A percentile compares a stretch with the other conserved stretches of the same genome.
Conservation (phyloP, 495 filamentous ascomycete genomes). For the Xylaria scruposa region DNA sequence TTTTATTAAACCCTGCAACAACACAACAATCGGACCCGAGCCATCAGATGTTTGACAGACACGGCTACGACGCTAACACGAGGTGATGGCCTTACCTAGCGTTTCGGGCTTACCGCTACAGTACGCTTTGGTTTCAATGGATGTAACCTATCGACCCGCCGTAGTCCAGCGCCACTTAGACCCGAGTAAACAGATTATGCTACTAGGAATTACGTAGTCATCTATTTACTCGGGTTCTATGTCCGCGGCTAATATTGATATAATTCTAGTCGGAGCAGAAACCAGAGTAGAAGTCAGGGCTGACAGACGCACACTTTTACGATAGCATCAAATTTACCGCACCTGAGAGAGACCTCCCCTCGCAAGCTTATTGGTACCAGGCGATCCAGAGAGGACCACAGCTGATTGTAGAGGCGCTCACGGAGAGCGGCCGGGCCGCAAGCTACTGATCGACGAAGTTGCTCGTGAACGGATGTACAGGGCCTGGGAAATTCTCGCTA, state of each 20-base stretch:
- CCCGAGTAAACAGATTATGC: background rate
- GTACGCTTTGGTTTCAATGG: background rate
- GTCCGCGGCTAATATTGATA: background rate
- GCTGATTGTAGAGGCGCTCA: background rate
- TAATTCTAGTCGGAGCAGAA: background rate
- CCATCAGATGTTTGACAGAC: background rate
- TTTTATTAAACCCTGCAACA: background rate
- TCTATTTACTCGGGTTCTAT: background rate
- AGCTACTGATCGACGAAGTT: background rate
- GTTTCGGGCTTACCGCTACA: background rate
- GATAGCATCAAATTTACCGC: background rate
- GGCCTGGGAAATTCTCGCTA: too few relatives aligned
- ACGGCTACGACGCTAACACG: background rate
- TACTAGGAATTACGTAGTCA: background rate
- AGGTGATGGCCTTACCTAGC: background rate
- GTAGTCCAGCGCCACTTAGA: background rate
- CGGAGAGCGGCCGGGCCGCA: background rate
- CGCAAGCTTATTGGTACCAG: background rate
- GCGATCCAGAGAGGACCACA: background rate
- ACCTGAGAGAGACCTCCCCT: background rate
- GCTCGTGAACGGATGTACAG: background rate
- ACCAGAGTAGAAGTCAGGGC: background rate
- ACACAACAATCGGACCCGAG: background rate
- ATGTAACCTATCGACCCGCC: background rate
- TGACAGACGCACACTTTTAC: background rate